Conservation (phyloP, 2,329 filamentous ascomycete species). For the Xylaria polymorpha region DNA sequence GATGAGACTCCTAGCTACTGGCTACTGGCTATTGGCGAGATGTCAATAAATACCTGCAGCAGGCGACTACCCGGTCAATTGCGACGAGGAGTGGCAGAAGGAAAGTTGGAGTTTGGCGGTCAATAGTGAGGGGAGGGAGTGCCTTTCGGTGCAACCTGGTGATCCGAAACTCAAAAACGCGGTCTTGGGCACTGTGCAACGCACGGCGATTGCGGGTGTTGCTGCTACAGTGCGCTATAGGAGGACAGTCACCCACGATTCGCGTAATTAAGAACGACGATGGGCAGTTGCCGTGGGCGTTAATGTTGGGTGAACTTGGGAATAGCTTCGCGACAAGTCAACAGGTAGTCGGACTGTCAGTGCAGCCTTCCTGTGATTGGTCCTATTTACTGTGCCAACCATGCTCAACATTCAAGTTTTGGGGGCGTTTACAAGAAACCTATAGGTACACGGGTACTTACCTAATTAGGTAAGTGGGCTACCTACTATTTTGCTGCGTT, state of each 20-base stretch:
- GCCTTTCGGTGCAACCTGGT: neutral
- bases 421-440: neutral
- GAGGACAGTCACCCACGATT: neutral
- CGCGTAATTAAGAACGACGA: too few relatives aligned
- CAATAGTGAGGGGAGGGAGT: too few relatives aligned
- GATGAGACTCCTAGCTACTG: neutral
- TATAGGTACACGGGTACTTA: neutral
- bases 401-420: neutral
- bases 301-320: neutral
- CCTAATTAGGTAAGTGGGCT: conserved; percentile 9
- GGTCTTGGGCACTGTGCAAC: neutral
- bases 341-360: neutral
- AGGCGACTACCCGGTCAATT: neutral
- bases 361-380: neutral
- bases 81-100: neutral
- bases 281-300: neutral
- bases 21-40: neutral
- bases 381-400: neutral
- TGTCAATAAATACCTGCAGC: neutral
- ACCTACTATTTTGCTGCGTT: neutral
- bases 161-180: conserved; percentile 2
- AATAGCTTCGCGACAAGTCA: conserved; percentile 5
- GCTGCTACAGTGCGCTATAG: neutral
- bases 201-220: neutral
- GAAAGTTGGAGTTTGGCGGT: conserved; percentile 2